phyloP scores from a whole-genome alignment of 306 rosid genomes.

The Cicer bijugum region DNA sequence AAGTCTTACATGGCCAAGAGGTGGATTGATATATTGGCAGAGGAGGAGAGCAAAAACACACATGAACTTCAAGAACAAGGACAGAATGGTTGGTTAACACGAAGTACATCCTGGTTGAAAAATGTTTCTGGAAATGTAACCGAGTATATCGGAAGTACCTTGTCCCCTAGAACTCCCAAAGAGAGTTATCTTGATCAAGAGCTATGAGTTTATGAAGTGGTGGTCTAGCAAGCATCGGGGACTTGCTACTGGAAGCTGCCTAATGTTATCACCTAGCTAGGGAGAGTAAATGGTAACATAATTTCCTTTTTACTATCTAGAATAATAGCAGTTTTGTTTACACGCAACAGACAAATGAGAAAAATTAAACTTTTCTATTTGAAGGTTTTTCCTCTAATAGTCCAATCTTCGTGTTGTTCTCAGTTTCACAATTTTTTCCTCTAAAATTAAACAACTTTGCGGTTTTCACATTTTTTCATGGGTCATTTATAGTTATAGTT shows the following conservation, averaged over 20 bases:
- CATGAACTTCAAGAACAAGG: slow-evolving; percentile 58
- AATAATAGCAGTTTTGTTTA: background rate
- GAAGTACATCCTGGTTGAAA: slow-evolving; percentile 91
- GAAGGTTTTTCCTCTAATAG: background rate
- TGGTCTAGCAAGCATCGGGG: background rate
- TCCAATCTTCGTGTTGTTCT: background rate
- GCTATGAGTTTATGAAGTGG: slow-evolving; percentile 62
- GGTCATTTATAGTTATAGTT: slow-evolving; percentile 24
- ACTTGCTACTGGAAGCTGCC: background rate
- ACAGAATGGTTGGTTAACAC: slow-evolving; percentile 73
- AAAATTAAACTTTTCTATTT: background rate
- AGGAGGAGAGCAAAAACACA: slow-evolving; percentile 74
- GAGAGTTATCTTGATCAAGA: slow-evolving; percentile 81
- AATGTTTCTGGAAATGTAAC: slow-evolving; percentile 64
- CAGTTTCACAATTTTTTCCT: background rate
- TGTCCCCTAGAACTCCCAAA: slow-evolving; percentile 65
- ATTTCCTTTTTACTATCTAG: background rate
- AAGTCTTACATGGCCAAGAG: slow-evolving; percentile 80
- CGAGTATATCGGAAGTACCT: slow-evolving; percentile 55
- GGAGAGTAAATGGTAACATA: background rate
- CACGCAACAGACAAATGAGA: background rate
- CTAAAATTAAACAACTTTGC: background rate
- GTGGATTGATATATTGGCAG: slow-evolving; percentile 73
- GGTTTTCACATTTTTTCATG: background rate
- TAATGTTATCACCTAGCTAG: background rate